These are phyloP conservation scores for Spirogloea muscicola DNA, from an alignment of 139 green algal species.

Conservation along the genomic window DNA sequence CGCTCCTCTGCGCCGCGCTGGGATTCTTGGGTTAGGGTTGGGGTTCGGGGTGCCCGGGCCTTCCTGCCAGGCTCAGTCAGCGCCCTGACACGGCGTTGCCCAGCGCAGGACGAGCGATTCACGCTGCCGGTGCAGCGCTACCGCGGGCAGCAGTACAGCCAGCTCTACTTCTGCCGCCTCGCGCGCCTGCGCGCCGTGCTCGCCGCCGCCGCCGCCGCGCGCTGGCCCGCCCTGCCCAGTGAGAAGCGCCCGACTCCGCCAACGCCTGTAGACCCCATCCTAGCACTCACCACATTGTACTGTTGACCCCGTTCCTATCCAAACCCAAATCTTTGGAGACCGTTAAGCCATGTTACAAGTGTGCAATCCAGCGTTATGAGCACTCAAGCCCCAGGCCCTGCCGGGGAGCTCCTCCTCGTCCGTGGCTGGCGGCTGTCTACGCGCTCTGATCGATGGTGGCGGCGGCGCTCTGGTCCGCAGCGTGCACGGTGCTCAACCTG, in stretches of 20 bases:
- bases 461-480: constrained; percentile 48
- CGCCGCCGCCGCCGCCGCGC: constrained; percentile 31
- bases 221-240: constrained; percentile 71
- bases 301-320: constrained; percentile 8
- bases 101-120: constrained; percentile 29
- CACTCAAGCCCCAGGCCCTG: not conserved
- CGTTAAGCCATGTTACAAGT: not conserved
- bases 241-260: no score
- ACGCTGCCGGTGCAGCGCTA: constrained; percentile 1
- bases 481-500: constrained; percentile 72
- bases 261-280: no score
- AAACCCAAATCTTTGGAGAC: constrained; percentile 11
- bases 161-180: constrained; percentile 88
- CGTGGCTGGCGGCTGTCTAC: no score
- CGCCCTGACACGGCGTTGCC: no score
- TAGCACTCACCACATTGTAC: no score
- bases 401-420: not conserved
- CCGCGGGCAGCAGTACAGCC: constrained; percentile 78
- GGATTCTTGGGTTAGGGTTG: no score
- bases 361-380: not conserved
- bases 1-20: no score
- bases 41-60: no score
- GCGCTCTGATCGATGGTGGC: not conserved
- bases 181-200: constrained; percentile 58
- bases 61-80: no score